Conservation (phyloP, 345 rosid genomes). For the Rhizophora apiculata region DNA sequence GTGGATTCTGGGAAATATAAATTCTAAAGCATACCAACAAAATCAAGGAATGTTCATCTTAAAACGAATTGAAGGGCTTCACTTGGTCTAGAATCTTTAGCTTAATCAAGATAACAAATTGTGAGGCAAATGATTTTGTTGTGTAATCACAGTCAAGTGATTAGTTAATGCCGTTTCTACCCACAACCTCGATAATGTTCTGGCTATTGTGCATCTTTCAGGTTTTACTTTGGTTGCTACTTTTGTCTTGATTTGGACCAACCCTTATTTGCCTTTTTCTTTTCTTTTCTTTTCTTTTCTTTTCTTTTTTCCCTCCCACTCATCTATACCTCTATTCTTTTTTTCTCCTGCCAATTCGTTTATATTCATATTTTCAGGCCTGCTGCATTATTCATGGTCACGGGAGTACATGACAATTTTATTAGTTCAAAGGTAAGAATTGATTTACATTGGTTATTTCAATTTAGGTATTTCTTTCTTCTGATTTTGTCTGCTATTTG, state of each 20-base stretch:
- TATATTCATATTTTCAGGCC: slow-evolving; percentile 40
- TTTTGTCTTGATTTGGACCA: slow-evolving; percentile 10
- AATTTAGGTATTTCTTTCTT: slow-evolving; percentile 13
- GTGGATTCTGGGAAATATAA: too few species aligned
- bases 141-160: not conserved
- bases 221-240: slow-evolving; percentile 9
- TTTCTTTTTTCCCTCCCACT: not conserved
- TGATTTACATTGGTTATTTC: slow-evolving; percentile 8
- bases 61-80: too few species aligned
- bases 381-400: slow-evolving; percentile 27
- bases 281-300: not conserved
- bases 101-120: not conserved
- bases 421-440: slow-evolving; percentile 51
- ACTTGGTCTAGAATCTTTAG: not conserved
- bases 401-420: slow-evolving; percentile 35
- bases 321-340: not conserved
- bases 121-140: not conserved
- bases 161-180: not conserved
- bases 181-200: not conserved
- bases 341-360: slow-evolving; percentile 9
- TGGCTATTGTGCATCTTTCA: not conserved
- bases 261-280: not conserved
- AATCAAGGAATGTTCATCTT: too few species aligned
- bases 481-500: slow-evolving; percentile 26
- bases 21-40: too few species aligned